Conservation (phyloP, 2,329 filamentous ascomycete species). For the Fusarium ambrosium region DNA sequence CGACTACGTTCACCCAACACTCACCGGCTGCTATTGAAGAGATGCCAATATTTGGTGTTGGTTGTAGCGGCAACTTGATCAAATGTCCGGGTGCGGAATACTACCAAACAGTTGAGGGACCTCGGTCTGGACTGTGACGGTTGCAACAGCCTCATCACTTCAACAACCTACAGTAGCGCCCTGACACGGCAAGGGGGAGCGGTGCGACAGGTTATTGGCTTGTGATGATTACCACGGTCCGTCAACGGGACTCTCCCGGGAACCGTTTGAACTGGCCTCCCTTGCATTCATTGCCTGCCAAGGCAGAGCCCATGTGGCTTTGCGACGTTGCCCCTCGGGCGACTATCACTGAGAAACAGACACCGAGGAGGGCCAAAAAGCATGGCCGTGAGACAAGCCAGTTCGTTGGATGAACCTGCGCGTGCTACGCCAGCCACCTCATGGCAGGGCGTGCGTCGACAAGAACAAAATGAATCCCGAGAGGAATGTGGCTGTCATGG, state of each 20-base stretch:
- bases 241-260: slow-evolving; percentile 29
- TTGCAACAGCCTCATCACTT: slow-evolving; percentile 11
- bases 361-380: slow-evolving; percentile 25
- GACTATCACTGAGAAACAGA: slow-evolving; percentile 17
- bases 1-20: slow-evolving; percentile 1
- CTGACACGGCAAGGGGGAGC: slow-evolving; percentile 27
- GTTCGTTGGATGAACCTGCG: slow-evolving; percentile 5
- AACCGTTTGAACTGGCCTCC: slow-evolving; percentile 30
- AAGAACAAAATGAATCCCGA: slow-evolving; percentile 8
- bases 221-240: slow-evolving; percentile 32
- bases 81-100: slow-evolving; percentile 1
- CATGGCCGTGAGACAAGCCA: slow-evolving; percentile 37
- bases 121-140: slow-evolving; percentile 3
- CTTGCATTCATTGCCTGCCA: slow-evolving; percentile 28
- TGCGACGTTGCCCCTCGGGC: slow-evolving; percentile 3
- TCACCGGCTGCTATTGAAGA: background rate
- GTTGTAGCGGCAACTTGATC: slow-evolving; percentile 11
- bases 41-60: slow-evolving; percentile 9
- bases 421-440: slow-evolving; percentile 30
- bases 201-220: slow-evolving; percentile 8
- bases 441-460: slow-evolving; percentile 28
- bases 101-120: slow-evolving; percentile 9
- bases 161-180: background rate
- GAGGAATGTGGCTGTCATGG: slow-evolving; percentile 32
- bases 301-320: slow-evolving; percentile 36